Percentiles rank a stretch among this genome's conserved stretches.
Conservation (phyloP, 2,329 filamentous ascomycete genomes). For the Sporothrix curviconia region DNA sequence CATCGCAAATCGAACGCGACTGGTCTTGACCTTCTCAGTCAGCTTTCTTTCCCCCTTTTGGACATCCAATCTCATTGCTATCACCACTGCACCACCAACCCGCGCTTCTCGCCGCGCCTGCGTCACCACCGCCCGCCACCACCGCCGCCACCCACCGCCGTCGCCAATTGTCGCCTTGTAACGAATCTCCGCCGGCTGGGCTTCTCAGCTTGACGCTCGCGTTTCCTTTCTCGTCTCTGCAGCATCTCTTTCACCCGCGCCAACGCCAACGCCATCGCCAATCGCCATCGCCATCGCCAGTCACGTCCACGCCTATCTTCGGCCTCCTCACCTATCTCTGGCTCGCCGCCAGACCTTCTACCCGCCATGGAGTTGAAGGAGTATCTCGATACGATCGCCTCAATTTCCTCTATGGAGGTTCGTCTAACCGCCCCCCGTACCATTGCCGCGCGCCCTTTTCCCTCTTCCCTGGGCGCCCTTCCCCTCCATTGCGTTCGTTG, state of each 20-base stretch:
- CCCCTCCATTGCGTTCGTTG: slow-evolving; percentile 6
- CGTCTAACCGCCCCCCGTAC: slow-evolving; percentile 29
- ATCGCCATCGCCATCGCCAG: background rate
- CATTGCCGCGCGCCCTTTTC: background rate
- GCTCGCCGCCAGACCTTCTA: slow-evolving; percentile 15
- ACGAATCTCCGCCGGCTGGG: too few species aligned
- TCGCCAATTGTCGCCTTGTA: too few species aligned
- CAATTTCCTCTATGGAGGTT: slow-evolving; percentile 68
- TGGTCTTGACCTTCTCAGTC: background rate
- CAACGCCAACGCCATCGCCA: background rate
- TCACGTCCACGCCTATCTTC: too few species aligned
- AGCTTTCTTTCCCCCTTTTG: slow-evolving; percentile 4
- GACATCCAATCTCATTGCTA: background rate
- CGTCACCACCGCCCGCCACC: background rate
- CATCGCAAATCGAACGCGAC: slow-evolving; percentile 7
- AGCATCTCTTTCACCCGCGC: background rate
- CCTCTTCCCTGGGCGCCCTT: slow-evolving; percentile 15
- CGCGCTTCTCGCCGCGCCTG: background rate
- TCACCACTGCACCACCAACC: background rate
- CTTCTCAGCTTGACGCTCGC: background rate
- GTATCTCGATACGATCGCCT: slow-evolving; percentile 58
- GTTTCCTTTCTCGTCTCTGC: background rate
- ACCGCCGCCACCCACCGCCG: too few species aligned
- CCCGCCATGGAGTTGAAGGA: slow-evolving; percentile 53
- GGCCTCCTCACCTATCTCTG: too few species aligned